Conservation (phyloP, 1,139 yeast species). For the Waltiozyma sp. region DNA sequence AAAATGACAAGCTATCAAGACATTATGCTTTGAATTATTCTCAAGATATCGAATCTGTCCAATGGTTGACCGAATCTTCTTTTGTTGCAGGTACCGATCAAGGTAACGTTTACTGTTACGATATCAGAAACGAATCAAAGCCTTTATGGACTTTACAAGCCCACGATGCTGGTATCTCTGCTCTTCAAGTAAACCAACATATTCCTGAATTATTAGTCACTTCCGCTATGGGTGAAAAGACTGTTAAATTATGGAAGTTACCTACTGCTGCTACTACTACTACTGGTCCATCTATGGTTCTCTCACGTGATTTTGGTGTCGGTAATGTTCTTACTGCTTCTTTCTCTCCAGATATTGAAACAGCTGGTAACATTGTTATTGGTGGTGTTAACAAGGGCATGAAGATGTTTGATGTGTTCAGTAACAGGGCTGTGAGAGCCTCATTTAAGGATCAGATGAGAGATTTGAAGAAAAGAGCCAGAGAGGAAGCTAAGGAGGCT, state of each 20-base stretch:
- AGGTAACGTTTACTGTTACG: constrained; percentile 86
- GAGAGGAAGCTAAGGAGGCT: constrained; percentile 38
- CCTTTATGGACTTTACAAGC: constrained; percentile 96
- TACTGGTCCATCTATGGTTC: constrained; percentile 77
- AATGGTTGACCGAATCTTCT: constrained; percentile 58
- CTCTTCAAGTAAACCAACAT: constrained; percentile 58
- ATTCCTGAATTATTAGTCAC: constrained; percentile 73
- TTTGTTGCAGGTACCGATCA: constrained; percentile 88
- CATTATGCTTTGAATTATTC: constrained; percentile 50
- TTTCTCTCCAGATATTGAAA: constrained; percentile 83
- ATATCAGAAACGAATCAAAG: constrained; percentile 54
- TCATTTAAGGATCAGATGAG: constrained; percentile 51
- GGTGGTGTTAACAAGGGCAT: constrained; percentile 84
- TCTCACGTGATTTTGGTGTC: constrained; percentile 86
- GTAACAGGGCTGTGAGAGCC: constrained; percentile 67
- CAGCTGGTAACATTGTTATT: constrained; percentile 70
- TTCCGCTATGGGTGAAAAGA: constrained; percentile 85
- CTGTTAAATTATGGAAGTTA: constrained; percentile 80
- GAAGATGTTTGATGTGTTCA: constrained; percentile 88
- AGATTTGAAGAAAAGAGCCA: constrained; percentile 43
- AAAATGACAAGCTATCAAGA: constrained; percentile 46
- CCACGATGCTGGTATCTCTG: constrained; percentile 87
- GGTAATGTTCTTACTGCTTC: constrained; percentile 82
- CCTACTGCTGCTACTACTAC: constrained; percentile 28
- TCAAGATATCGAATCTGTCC: constrained; percentile 78